Evolutionary conservation across 2,329 filamentous ascomycete genomes (phyloP).

Genomic region (Boeremia lycopersici): DNA sequence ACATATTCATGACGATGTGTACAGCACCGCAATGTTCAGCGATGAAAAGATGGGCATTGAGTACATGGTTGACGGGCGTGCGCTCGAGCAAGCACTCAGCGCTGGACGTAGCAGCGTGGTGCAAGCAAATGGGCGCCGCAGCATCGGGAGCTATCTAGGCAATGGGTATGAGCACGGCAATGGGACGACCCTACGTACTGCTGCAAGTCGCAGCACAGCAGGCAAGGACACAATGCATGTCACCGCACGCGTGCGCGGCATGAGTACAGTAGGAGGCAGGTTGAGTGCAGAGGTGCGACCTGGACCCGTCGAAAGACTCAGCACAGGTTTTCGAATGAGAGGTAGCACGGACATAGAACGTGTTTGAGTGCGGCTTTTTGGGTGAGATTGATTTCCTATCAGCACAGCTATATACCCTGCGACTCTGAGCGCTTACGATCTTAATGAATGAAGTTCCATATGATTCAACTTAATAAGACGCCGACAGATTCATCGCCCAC

Average conservation of each 20-base stretch:
- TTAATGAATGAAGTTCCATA: not conserved
- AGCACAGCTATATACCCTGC: conserved; percentile 2
- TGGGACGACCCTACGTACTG: conserved; percentile 30
- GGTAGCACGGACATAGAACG: conserved; percentile 39
- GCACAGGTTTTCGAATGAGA: conserved; percentile 44
- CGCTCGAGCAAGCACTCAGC: conserved; percentile 36
- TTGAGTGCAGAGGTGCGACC: conserved; percentile 28
- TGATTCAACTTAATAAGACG: not conserved
- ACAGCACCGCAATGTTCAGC: conserved; percentile 3
- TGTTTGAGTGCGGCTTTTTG: not conserved
- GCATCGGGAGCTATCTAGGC: conserved; percentile 37
- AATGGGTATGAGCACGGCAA: conserved; percentile 20
- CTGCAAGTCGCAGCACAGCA: conserved; percentile 42
- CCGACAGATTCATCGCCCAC: too few relatives aligned
- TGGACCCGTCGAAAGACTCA: conserved; percentile 32
- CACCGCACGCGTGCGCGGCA: conserved; percentile 16
- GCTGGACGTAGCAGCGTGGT: conserved; percentile 33
- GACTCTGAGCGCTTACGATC: not conserved
- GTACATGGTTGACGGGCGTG: conserved; percentile 30
- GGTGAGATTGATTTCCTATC: not conserved
- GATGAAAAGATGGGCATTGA: conserved; percentile 25
- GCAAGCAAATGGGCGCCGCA: conserved; percentile 28
- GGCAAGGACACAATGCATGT: conserved; percentile 21
- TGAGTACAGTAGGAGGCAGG: conserved; percentile 16
- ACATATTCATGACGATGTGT: not conserved